A percentile compares a stretch with the other conserved stretches of the same genome.
These are phyloP conservation scores for Colletotrichum karsti DNA, from an alignment of 2,329 filamentous ascomycete genomes.

Conservation along the genomic window DNA sequence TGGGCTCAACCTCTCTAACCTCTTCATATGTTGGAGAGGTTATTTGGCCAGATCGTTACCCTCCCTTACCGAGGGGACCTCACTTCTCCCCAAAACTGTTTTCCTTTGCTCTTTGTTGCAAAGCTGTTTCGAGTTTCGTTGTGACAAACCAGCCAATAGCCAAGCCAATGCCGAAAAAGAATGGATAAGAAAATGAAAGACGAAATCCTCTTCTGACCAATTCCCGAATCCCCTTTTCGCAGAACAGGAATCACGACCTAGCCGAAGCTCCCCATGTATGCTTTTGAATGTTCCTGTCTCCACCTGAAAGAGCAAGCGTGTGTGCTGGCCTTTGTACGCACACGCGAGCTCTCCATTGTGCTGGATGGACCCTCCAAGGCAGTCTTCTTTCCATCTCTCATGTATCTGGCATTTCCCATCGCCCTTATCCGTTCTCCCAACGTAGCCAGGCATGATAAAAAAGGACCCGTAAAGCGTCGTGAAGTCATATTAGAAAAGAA, in stretches of 20 bases:
- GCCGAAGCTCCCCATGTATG: constrained; percentile 22
- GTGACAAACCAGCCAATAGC: constrained; percentile 6
- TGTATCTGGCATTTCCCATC: constrained; percentile 9
- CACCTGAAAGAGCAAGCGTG: constrained; percentile 17
- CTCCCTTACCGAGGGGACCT: not conserved
- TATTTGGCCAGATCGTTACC: not conserved
- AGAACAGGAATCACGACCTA: constrained; percentile 20
- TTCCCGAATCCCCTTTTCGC: constrained; percentile 24
- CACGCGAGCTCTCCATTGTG: constrained; percentile 20
- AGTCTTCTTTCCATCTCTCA: constrained; percentile 19
- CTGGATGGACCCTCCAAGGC: constrained; percentile 14
- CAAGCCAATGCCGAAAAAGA: constrained; percentile 14
- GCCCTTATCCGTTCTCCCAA: not conserved
- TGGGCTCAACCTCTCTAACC: not conserved
- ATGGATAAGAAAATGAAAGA: constrained; percentile 15
- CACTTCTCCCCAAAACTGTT: not conserved
- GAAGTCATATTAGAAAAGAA: constrained; percentile 29
- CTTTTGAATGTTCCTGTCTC: constrained; percentile 17
- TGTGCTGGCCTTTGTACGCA: not conserved
- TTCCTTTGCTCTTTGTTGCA: not conserved
- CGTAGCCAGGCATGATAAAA: constrained; percentile 20
- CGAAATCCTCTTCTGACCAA: constrained; percentile 23
- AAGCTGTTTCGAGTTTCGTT: not conserved
- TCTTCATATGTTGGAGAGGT: not conserved
- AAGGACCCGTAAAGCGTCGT: constrained; percentile 27